phyloP scores from a whole-genome alignment of 805 yeast species.

The Starmerella potacharoeniae region DNA sequence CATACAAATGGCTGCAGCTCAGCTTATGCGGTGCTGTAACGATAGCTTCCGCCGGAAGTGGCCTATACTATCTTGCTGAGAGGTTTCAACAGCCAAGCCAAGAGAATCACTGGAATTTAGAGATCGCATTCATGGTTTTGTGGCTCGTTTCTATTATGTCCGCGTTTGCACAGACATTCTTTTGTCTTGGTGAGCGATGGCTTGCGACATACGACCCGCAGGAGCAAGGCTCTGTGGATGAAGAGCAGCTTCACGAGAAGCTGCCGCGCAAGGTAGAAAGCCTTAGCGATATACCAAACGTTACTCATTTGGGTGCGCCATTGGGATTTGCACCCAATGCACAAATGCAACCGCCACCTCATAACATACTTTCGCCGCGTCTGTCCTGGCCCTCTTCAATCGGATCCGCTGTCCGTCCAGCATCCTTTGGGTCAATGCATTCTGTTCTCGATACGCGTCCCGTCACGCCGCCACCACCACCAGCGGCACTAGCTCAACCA shows the following conservation, averaged over 20 bases:
- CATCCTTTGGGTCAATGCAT: slow-evolving; percentile 7
- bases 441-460: slow-evolving; percentile 6
- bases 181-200: slow-evolving; percentile 16
- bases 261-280: background rate
- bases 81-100: background rate
- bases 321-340: background rate
- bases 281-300: background rate
- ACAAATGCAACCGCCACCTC: background rate
- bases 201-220: background rate
- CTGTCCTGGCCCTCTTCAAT: slow-evolving; percentile 14
- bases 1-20: slow-evolving; percentile 9
- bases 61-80: slow-evolving; percentile 17
- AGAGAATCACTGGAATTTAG: background rate
- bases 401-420: slow-evolving; percentile 1
- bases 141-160: slow-evolving; percentile 14
- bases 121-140: slow-evolving; percentile 11
- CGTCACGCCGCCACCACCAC: background rate
- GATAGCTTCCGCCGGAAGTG: slow-evolving; percentile 8
- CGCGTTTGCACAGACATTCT: background rate
- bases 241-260: background rate
- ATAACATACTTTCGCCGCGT: slow-evolving; percentile 4
- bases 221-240: background rate
- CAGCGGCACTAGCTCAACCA: background rate
- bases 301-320: slow-evolving; percentile 3
- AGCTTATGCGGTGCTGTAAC: background rate